A percentile compares a stretch with the other conserved stretches of the same genome.
Evolutionary conservation across 805 yeast species (phyloP).

Genomic region (Saturnispora silvae): DNA sequence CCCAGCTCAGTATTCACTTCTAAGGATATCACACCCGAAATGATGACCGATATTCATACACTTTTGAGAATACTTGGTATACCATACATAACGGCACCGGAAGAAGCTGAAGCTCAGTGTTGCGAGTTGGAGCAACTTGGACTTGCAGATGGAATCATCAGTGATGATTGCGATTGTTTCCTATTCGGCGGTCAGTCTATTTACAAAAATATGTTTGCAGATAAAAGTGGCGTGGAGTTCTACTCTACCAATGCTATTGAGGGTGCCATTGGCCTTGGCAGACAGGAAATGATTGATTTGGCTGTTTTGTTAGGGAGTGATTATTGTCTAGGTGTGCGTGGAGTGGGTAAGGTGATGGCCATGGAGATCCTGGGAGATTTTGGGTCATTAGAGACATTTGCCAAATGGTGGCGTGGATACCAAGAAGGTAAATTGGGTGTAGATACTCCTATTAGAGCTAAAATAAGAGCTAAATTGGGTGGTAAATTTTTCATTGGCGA

Average conservation of each 20-base stretch:
- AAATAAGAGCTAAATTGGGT: constrained; percentile 45
- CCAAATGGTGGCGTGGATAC: constrained; percentile 47
- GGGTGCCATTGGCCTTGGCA: constrained; percentile 51
- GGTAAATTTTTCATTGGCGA: constrained; percentile 39
- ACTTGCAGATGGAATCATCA: constrained; percentile 87
- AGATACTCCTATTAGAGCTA: constrained; percentile 42
- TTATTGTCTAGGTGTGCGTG: constrained; percentile 85
- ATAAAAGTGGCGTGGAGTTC: constrained; percentile 83
- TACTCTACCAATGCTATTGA: constrained; percentile 53
- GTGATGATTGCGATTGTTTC: constrained; percentile 96
- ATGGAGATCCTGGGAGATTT: constrained; percentile 87
- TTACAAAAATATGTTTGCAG: constrained; percentile 90
- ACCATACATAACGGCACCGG: constrained; percentile 91
- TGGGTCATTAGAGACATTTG: constrained; percentile 33
- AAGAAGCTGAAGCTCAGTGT: constrained; percentile 99
- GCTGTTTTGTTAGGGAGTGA: constrained; percentile 89
- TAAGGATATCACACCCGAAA: constrained; percentile 77
- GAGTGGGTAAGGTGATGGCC: constrained; percentile 89
- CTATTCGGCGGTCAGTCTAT: constrained; percentile 79
- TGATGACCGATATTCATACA: constrained; percentile 89
- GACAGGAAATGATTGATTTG: constrained; percentile 59
- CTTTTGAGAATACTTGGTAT: constrained; percentile 80
- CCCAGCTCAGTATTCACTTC: too few relatives aligned
- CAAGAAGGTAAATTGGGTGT: constrained; percentile 29
- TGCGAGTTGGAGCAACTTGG: constrained; percentile 61